phyloP scores from a whole-genome alignment of 2,329 filamentous ascomycete species.

The Zymoseptoria tritici region DNA sequence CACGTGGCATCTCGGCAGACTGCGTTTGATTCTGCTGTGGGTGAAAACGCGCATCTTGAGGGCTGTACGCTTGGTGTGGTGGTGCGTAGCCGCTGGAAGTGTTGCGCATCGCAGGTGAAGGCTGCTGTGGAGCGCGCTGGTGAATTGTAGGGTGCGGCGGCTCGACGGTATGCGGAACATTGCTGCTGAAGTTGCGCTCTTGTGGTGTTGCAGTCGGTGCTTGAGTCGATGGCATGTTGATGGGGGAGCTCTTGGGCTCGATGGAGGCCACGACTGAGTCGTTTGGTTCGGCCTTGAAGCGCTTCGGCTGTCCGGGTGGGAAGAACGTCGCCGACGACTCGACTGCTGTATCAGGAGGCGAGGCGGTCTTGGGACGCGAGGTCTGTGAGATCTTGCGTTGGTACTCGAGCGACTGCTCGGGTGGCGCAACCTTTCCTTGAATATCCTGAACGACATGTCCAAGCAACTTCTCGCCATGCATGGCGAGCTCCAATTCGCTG shows the following conservation, averaged over 20 bases:
- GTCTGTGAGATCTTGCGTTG: background rate
- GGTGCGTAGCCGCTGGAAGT: background rate
- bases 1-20: background rate
- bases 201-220: background rate
- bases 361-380: background rate
- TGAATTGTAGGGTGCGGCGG: background rate
- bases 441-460: slow-evolving; percentile 10
- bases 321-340: background rate
- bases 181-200: background rate
- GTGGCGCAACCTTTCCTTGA: slow-evolving; percentile 4
- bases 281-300: background rate
- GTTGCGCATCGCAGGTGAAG: background rate
- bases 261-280: background rate
- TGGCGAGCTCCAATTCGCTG: slow-evolving; percentile 9
- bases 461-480: slow-evolving; percentile 17
- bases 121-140: background rate
- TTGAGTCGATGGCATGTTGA: background rate
- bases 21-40: background rate
- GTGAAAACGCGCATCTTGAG: background rate
- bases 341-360: background rate
- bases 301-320: background rate
- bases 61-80: background rate
- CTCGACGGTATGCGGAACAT: background rate
- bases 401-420: background rate
- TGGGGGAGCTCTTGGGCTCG: background rate